Evolutionary conservation across 768 basidiomycete genomes (phyloP), one percentile per base, ranked within the genome.

Genomic region (Neoboletus subvelutipes): DNA sequence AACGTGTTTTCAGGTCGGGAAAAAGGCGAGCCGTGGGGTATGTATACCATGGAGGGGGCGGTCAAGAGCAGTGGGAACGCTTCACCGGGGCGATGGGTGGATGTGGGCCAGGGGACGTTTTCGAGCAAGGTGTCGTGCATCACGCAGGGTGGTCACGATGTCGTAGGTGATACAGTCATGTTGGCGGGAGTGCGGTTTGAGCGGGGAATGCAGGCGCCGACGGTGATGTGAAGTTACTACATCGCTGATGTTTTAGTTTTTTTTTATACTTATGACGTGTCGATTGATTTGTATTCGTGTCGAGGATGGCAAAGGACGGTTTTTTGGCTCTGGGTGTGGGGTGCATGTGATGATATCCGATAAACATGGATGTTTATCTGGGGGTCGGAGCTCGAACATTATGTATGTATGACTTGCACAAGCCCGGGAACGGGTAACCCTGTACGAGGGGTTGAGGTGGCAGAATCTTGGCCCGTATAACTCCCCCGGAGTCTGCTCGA

Each of bases 131-230:
- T 87, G 10, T 88, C 87, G 29, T 48, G 61, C 33, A 33, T 45
- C 1, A 66, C 62, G 12, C 65, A 66, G 12, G 75, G 76, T 53
- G 33, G 52, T 18, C 58, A 57, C 18, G 63, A 67, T 18, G 69
- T 61, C 5, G 60, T 58, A 4, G 69, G 61, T n/a, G 79, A 87
- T 57, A 78, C 85, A 4, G 77, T 91, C 15, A 73, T 90, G 22
- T 66, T 91, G 26, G 83, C 87, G 12, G 75, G 84, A 12, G 69
- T 91, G 50, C 75, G 86, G 31, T 90, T 90, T 73, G 85, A 82
- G 57, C 79, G 82, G 1, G 88, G 89, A 58, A 72, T 73, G 29
- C 56, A 73, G 5, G 82, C 82, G 43, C 85, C 88, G 2, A 89
- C 84, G 15, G 76, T 77, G 28, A 58, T 78, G 63, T 81, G 42